Percentiles rank a stretch among this genome's conserved stretches.
Evolutionary conservation across 116 monocot species (phyloP).

Genomic region (Papilionanthe hybrid): DNA sequence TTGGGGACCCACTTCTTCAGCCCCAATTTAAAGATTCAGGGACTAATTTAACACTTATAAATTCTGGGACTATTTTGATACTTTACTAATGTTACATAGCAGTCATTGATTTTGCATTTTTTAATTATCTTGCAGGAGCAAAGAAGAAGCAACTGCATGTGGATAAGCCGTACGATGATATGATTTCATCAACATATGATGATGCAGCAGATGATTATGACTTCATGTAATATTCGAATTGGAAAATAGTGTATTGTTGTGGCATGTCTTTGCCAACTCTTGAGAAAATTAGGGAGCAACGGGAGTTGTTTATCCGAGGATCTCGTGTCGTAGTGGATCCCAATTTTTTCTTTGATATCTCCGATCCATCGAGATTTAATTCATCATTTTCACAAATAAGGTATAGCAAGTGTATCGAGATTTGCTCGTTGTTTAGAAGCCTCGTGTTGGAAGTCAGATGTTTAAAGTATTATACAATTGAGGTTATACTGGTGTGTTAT

Average conservation of each 20-base stretch:
- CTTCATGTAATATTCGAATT: constrained; percentile 60
- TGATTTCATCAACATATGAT: constrained; percentile 37
- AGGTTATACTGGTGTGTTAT: too few relatives aligned
- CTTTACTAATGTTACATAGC: neutral
- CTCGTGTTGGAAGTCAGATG: neutral
- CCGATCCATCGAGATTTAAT: neutral
- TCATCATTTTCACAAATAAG: neutral
- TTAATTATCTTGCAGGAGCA: constrained; percentile 39
- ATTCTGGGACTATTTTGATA: too few relatives aligned
- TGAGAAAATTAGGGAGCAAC: neutral
- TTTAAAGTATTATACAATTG: too few relatives aligned
- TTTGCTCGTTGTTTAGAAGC: neutral
- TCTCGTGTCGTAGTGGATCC: neutral
- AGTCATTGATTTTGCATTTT: neutral
- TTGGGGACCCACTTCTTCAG: too few relatives aligned
- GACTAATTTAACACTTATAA: too few relatives aligned
- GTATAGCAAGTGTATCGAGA: neutral
- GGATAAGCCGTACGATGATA: constrained; percentile 73
- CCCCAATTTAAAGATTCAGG: too few relatives aligned
- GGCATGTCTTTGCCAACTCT: neutral
- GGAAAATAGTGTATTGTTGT: neutral
- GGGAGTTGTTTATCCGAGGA: neutral
- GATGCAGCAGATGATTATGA: constrained; percentile 73
- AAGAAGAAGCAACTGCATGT: constrained; percentile 95
- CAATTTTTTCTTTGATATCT: neutral